Conservation (phyloP, 352 stramenopile genomes). For the Globisporangium heterothallicum region DNA sequence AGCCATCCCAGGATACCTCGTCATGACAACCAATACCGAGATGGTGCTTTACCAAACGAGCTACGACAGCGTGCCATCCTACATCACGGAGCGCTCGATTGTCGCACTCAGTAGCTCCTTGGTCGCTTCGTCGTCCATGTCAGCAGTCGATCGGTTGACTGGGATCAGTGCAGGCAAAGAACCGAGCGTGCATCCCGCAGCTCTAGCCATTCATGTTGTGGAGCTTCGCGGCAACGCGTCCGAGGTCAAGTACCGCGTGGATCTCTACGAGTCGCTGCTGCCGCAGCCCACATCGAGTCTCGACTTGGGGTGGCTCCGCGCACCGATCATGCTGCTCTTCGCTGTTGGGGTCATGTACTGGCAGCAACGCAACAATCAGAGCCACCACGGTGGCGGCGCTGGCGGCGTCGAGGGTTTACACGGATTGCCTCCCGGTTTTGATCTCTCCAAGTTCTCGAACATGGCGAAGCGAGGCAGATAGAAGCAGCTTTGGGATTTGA, state of each 20-base stretch:
- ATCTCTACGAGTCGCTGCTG: conserved; percentile 22
- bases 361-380: conserved; percentile 21
- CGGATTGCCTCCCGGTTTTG: background rate
- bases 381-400: background rate
- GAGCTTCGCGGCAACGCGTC: background rate
- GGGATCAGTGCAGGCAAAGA: conserved; percentile 11
- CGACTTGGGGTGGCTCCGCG: conserved; percentile 32
- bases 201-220: conserved; percentile 6
- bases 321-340: conserved; percentile 34
- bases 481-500: background rate
- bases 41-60: conserved; percentile 24
- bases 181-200: conserved; percentile 5
- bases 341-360: conserved; percentile 36
- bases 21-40: conserved; percentile 12
- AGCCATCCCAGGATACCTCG: conserved; percentile 22
- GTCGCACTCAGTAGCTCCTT: background rate
- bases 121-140: background rate
- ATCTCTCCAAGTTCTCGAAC: conserved; percentile 4
- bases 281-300: conserved; percentile 16
- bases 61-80: conserved; percentile 5
- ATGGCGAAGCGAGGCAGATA: conserved; percentile 2
- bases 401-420: background rate
- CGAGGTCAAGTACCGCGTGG: conserved; percentile 8
- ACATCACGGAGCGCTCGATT: conserved; percentile 18
- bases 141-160: background rate